A percentile compares a stretch with the other conserved stretches of the same genome.
Conservation (phyloP, 306 rosid species). For the Fagus crenata region DNA sequence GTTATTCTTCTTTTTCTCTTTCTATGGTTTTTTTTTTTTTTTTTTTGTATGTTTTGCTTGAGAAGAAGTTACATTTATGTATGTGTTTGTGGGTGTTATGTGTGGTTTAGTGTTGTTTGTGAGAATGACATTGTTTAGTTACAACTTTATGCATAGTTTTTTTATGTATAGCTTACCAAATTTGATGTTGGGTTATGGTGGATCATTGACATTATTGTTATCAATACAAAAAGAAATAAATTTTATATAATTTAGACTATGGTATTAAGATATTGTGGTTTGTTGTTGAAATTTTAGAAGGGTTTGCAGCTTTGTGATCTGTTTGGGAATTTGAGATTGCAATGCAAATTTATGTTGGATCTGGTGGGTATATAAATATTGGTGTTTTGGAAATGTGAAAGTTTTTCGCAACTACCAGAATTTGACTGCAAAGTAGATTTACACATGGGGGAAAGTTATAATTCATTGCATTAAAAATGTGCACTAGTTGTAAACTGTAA, state of each 20-base stretch:
- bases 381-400: background rate
- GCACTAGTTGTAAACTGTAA: background rate
- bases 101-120: background rate
- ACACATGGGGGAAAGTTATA: background rate
- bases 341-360: background rate
- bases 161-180: no score
- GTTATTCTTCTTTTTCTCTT: constrained; percentile 34
- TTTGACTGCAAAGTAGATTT: constrained; percentile 6
- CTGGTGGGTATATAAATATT: background rate
- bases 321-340: background rate
- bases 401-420: background rate
- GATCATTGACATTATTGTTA: background rate
- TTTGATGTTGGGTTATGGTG: background rate
- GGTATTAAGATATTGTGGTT: background rate
- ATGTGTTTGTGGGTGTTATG: background rate
- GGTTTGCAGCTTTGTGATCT: background rate
- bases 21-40: background rate
- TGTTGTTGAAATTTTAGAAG: background rate
- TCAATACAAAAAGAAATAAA: background rate
- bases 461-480: background rate
- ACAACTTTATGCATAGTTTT: background rate
- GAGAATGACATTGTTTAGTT: background rate
- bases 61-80: background rate
- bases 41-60: background rate
- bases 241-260: background rate